These are phyloP conservation scores for Arxiozyma heterogenica DNA, from an alignment of 1,139 yeast genomes.

Conservation along the genomic window DNA sequence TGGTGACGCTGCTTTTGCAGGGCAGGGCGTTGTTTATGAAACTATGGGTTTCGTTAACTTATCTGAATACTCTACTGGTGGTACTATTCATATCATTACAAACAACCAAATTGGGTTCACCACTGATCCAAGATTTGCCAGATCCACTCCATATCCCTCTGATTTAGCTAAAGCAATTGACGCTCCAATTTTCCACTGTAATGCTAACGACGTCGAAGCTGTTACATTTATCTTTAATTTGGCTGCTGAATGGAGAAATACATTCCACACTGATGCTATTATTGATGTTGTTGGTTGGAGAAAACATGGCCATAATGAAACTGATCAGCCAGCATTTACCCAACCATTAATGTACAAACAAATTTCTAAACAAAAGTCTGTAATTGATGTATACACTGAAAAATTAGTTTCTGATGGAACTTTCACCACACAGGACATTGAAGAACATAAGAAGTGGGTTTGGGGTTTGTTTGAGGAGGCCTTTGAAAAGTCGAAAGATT, in stretches of 20 bases:
- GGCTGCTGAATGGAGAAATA: constrained; percentile 98
- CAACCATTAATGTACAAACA: constrained; percentile 95
- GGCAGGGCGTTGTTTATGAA: constrained; percentile 98
- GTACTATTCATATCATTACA: constrained; percentile 90
- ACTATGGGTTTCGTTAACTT: constrained; percentile 89
- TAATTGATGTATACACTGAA: constrained; percentile 74
- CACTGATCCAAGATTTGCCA: constrained; percentile 93
- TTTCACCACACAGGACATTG: constrained; percentile 81
- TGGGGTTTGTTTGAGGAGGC: constrained; percentile 92
- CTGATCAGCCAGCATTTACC: constrained; percentile 97
- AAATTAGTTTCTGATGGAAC: constrained; percentile 78
- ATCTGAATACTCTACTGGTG: constrained; percentile 97
- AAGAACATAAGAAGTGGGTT: constrained; percentile 96
- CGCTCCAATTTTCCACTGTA: constrained; percentile 98
- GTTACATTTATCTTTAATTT: constrained; percentile 83
- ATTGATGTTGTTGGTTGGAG: constrained; percentile 98
- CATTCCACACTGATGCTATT: constrained; percentile 91
- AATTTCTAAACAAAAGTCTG: constrained; percentile 82
- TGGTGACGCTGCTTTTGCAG: constrained; percentile 99
- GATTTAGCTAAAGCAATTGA: constrained; percentile 94
- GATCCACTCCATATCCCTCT: constrained; percentile 97
- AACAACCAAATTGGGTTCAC: constrained; percentile 99
- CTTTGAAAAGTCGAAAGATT: constrained; percentile 77
- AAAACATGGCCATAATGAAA: constrained; percentile 97
- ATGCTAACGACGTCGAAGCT: constrained; percentile 96